Conservation (phyloP, 805 yeast species). For the Ogataea saltuana region DNA sequence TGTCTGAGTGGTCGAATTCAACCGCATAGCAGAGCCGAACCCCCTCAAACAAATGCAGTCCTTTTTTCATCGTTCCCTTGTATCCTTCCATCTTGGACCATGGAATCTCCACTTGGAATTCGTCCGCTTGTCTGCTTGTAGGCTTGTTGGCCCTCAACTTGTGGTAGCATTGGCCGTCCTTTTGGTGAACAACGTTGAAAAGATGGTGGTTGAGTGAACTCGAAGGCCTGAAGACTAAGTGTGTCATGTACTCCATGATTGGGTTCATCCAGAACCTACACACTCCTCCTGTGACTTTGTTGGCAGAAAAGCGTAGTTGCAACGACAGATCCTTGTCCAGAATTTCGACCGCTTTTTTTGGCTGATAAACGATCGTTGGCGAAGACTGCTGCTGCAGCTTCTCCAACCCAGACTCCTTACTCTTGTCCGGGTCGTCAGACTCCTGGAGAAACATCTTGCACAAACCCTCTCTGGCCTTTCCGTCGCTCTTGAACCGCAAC, state of each 20-base stretch:
- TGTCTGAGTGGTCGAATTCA: slow-evolving; percentile 10
- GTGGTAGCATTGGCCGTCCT: slow-evolving; percentile 8
- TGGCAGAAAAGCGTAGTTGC: slow-evolving; percentile 13
- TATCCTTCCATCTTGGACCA: slow-evolving; percentile 69
- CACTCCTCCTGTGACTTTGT: slow-evolving; percentile 12
- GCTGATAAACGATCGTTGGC: slow-evolving; percentile 1
- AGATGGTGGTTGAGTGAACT: slow-evolving; percentile 1
- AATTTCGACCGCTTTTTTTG: background rate
- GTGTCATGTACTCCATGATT: slow-evolving; percentile 16
- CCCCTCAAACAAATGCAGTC: slow-evolving; percentile 52
- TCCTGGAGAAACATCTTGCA: slow-evolving; percentile 1
- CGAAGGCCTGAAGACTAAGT: slow-evolving; percentile 2
- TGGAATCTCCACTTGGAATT: slow-evolving; percentile 12
- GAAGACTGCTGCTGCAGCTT: background rate
- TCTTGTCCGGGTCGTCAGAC: background rate
- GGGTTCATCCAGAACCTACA: slow-evolving; percentile 21
- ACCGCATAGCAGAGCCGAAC: slow-evolving; percentile 32
- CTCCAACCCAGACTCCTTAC: background rate
- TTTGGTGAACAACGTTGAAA: slow-evolving; percentile 3
- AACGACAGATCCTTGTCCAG: slow-evolving; percentile 13
- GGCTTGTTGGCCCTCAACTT: slow-evolving; percentile 3
- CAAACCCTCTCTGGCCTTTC: slow-evolving; percentile 2
- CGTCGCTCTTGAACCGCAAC: slow-evolving; percentile 1
- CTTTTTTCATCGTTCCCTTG: slow-evolving; percentile 58
- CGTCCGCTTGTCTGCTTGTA: slow-evolving; percentile 1